Percentiles rank a stretch among this genome's conserved stretches.
Evolutionary conservation across 2,329 filamentous ascomycete genomes (phyloP).

Genomic region (Plenodomus biglobosus): DNA sequence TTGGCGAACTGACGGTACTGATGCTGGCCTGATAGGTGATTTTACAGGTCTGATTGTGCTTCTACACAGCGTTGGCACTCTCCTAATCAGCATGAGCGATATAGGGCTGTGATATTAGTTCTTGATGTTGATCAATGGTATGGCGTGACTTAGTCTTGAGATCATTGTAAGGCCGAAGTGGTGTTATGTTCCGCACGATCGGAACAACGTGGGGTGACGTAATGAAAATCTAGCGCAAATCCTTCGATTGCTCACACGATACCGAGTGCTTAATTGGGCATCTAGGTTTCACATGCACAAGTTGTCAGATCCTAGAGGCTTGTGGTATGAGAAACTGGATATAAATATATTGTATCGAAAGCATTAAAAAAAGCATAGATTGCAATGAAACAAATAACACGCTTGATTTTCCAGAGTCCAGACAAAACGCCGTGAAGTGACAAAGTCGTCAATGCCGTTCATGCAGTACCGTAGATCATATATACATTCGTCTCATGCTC

Average conservation of each 20-base stretch:
- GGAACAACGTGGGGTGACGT: constrained; percentile 31
- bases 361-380: not conserved
- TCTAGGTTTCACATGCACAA: not conserved
- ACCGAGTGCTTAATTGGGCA: no score
- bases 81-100: constrained; percentile 4
- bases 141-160: constrained; percentile 16
- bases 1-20: not conserved
- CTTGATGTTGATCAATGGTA: not conserved
- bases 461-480: not conserved
- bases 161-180: not conserved
- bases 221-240: constrained; percentile 3
- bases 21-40: not conserved
- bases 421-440: constrained; percentile 2
- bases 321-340: not conserved
- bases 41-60: not conserved
- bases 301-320: not conserved
- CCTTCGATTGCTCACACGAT: not conserved
- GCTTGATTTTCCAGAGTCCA: constrained; percentile 1
- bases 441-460: not conserved
- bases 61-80: not conserved
- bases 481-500: not conserved
- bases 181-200: constrained; percentile 20
- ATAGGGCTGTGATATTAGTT: not conserved
- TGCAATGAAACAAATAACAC: not conserved
- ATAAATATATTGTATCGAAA: not conserved